phyloP scores from a whole-genome alignment of 495 filamentous ascomycete species.

The Elasticomyces elasticus region DNA sequence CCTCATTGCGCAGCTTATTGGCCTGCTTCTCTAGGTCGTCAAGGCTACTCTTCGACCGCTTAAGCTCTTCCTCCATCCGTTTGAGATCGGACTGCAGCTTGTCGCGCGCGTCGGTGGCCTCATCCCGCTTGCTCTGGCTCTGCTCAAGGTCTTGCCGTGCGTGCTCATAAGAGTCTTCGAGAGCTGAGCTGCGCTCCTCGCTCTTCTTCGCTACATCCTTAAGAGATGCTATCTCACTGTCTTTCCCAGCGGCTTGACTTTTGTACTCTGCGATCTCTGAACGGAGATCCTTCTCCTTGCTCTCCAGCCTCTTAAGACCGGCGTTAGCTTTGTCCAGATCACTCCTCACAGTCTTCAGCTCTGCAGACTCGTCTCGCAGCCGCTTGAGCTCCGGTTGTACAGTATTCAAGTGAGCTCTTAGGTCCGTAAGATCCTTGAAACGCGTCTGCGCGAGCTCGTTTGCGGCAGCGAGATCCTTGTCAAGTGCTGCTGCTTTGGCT shows the following conservation, averaged over 20 bases:
- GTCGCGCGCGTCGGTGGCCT: constrained; percentile 61
- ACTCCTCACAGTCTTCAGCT: constrained; percentile 60
- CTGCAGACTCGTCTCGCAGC: constrained; percentile 62
- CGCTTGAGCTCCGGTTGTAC: constrained; percentile 72
- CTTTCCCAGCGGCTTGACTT: constrained; percentile 58
- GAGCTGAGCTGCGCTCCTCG: constrained; percentile 55
- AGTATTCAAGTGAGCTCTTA: constrained; percentile 69
- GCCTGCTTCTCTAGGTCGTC: constrained; percentile 64
- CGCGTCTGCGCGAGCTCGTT: constrained; percentile 74
- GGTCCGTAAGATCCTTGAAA: constrained; percentile 77
- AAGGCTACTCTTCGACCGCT: constrained; percentile 50
- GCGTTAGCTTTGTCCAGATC: constrained; percentile 56
- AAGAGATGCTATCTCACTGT: constrained; percentile 63
- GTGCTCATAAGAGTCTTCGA: constrained; percentile 65
- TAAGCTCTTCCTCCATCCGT: constrained; percentile 59
- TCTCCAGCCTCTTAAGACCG: constrained; percentile 65
- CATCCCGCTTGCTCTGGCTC: constrained; percentile 65
- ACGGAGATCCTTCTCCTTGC: constrained; percentile 68
- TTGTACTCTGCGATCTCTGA: constrained; percentile 60
- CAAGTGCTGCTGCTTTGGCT: constrained; percentile 53
- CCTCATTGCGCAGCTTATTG: constrained; percentile 52
- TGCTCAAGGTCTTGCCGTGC: constrained; percentile 65
- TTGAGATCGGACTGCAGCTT: constrained; percentile 56
- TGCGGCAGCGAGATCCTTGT: constrained; percentile 77
- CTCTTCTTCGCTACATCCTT: constrained; percentile 69